phyloP scores from a whole-genome alignment of 805 yeast genomes.

The Komagataella populi region DNA sequence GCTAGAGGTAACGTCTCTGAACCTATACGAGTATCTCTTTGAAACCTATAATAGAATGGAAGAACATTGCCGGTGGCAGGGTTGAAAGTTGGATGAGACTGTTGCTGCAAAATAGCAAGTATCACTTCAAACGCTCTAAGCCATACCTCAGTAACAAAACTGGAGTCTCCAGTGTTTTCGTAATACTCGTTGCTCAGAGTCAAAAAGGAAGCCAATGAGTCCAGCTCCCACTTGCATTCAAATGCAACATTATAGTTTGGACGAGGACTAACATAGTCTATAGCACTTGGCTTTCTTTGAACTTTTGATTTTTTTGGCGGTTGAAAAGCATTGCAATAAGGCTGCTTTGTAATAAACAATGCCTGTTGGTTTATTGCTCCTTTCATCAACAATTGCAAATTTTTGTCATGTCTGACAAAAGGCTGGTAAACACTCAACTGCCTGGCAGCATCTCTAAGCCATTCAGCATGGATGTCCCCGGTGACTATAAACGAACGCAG shows the following conservation, averaged over 20 bases:
- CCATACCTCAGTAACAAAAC: constrained; percentile 41
- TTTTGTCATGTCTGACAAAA: constrained; percentile 35
- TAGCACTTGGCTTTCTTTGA: constrained; percentile 32
- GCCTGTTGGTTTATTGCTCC: constrained; percentile 83
- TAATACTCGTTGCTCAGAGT: constrained; percentile 63
- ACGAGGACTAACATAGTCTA: constrained; percentile 53
- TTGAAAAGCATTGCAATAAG: constrained; percentile 88
- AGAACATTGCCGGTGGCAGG: constrained; percentile 28
- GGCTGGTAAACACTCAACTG: constrained; percentile 69
- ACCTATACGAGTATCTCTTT: constrained; percentile 61
- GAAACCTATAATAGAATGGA: constrained; percentile 49
- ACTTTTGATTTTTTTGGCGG: constrained; percentile 52
- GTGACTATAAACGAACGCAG: constrained; percentile 73
- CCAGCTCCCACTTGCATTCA: constrained; percentile 86
- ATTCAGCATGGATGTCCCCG: constrained; percentile 89
- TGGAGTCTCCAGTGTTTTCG: constrained; percentile 34
- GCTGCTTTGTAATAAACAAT: constrained; percentile 41
- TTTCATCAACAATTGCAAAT: constrained; percentile 35
- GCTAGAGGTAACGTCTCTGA: constrained; percentile 69
- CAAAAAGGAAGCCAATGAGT: constrained; percentile 72
- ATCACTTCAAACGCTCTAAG: constrained; percentile 38
- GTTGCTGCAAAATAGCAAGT: constrained; percentile 39
- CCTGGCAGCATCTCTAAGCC: constrained; percentile 81
- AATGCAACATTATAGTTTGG: constrained; percentile 65
- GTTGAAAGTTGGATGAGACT: constrained; percentile 48